These are phyloP conservation scores for Begonia peltatifolia DNA, from an alignment of 306 rosid species.

Conservation along the genomic window DNA sequence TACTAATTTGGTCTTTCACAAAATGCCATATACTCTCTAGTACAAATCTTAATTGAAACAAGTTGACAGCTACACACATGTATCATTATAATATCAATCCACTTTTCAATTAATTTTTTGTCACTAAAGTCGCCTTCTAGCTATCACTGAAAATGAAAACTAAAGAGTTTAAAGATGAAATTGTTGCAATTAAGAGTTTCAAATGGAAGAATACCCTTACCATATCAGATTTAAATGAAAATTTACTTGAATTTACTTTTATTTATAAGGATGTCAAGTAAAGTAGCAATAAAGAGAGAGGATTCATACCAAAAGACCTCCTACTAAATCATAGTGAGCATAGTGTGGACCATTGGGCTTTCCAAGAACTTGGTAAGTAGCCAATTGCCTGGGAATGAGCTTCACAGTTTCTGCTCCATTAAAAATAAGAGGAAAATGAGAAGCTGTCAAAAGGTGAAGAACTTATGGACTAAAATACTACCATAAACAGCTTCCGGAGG, in stretches of 20 bases:
- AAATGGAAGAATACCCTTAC: no score
- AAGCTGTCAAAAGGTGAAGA: no score
- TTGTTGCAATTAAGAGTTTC: no score
- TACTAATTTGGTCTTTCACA: no score
- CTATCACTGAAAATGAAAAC: not conserved
- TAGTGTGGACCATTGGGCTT: constrained; percentile 71
- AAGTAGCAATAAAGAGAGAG: not conserved
- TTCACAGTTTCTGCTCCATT: constrained; percentile 65
- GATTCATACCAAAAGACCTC: constrained; percentile 55
- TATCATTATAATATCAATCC: no score
- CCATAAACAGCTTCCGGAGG: constrained; percentile 94
- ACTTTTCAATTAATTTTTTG: no score
- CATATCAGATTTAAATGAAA: no score
- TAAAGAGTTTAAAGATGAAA: not conserved
- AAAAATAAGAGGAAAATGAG: not conserved
- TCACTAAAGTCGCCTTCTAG: not conserved
- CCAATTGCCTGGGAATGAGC: constrained; percentile 47
- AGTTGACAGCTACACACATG: no score
- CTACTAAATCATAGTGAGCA: constrained; percentile 88
- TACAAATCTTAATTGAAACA: no score
- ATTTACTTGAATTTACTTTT: no score
- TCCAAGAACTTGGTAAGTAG: constrained; percentile 63
- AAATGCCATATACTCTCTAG: no score
- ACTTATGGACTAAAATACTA: constrained; percentile 14
- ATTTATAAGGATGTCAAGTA: not conserved